phyloP scores from a whole-genome alignment of 1,139 yeast species.

The Taiozyma sp. region DNA sequence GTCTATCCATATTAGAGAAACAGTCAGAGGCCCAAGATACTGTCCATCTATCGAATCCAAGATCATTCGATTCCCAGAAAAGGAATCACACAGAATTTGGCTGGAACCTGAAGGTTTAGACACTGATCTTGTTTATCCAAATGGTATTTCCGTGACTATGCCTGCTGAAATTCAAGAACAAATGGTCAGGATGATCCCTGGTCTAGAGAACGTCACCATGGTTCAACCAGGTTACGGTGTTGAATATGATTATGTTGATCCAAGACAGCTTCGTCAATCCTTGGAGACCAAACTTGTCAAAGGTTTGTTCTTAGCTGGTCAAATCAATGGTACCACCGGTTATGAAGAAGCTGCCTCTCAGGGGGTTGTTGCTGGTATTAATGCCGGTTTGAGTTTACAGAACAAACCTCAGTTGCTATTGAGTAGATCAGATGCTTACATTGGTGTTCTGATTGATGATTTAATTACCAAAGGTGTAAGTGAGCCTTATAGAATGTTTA shows the following conservation, averaged over 20 bases:
- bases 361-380: conserved; percentile 93
- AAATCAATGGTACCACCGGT: conserved; percentile 98
- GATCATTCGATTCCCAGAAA: conserved; percentile 74
- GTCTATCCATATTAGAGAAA: conserved; percentile 87
- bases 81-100: conserved; percentile 81
- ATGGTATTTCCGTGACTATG: conserved; percentile 95
- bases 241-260: conserved; percentile 95
- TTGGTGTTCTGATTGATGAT: conserved; percentile 93
- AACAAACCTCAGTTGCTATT: conserved; percentile 47
- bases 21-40: conserved; percentile 94
- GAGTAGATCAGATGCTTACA: conserved; percentile 77
- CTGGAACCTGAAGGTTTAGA: conserved; percentile 94
- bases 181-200: conserved; percentile 76
- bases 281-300: conserved; percentile 76
- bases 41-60: conserved; percentile 97
- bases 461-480: conserved; percentile 92
- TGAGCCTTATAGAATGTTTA: conserved; percentile 98
- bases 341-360: conserved; percentile 99
- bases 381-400: conserved; percentile 51
- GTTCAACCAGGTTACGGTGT: conserved; percentile 97
- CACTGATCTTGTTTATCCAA: conserved; percentile 84
- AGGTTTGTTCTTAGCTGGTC: conserved; percentile 91
- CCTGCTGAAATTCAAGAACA: conserved; percentile 86
- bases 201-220: conserved; percentile 84
- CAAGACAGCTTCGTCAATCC: conserved; percentile 74